Conservation (phyloP, 2,329 filamentous ascomycete species). For the Nothomitra cinnamomea region DNA sequence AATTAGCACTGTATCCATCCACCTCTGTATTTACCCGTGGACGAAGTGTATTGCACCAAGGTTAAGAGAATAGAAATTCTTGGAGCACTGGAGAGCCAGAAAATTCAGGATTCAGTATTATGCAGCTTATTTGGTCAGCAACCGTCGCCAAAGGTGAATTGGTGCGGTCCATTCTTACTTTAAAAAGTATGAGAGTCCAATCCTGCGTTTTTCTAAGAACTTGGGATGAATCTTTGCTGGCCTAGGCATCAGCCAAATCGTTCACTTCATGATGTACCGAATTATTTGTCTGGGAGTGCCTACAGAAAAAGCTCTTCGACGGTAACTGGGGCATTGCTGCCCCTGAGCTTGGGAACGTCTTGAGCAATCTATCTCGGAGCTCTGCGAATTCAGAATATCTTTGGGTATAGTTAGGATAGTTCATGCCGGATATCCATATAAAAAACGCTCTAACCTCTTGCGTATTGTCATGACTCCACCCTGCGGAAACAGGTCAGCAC, state of each 20-base stretch:
- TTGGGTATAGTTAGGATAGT: conserved; percentile 2
- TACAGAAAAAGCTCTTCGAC: conserved; percentile 79
- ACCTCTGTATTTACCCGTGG: too few relatives aligned
- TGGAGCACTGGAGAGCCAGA: conserved; percentile 80
- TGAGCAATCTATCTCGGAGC: conserved; percentile 53
- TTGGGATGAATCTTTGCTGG: conserved; percentile 52
- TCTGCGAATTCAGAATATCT: conserved; percentile 90
- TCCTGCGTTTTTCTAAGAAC: conserved; percentile 71
- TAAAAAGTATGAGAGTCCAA: conserved; percentile 78
- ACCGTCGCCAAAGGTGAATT: not conserved
- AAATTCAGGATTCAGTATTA: conserved; percentile 85
- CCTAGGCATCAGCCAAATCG: not conserved
- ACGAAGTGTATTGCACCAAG: not conserved
- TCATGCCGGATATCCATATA: conserved; percentile 14
- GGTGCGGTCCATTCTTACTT: conserved; percentile 44
- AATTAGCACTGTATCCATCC: too few relatives aligned
- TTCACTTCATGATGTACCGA: conserved; percentile 5
- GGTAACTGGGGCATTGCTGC: conserved; percentile 80
- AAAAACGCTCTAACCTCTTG: conserved; percentile 31
- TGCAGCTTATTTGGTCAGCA: conserved; percentile 41
- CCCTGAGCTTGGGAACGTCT: conserved; percentile 69
- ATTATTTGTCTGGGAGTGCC: conserved; percentile 17
- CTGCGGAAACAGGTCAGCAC: conserved; percentile 17
- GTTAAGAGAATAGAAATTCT: conserved; percentile 56
- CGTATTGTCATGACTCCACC: conserved; percentile 39